Evolutionary conservation across 1,139 yeast species (phyloP).

Genomic region (Suhomyces coccinellae): DNA sequence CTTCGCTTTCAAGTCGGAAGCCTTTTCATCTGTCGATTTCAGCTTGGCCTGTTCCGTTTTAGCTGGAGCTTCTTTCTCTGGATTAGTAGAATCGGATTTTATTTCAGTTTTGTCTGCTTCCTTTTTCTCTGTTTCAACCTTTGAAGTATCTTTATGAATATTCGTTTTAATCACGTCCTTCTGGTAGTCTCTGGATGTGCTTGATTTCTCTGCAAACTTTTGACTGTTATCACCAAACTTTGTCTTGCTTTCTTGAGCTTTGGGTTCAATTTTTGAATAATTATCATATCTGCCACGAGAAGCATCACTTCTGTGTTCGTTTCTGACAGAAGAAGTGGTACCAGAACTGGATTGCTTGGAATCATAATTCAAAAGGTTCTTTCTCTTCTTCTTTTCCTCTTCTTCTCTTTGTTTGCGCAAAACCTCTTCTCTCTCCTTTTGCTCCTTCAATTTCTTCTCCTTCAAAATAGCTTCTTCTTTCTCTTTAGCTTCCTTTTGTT

Average conservation of each 20-base stretch:
- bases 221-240: background rate
- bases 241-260: background rate
- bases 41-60: background rate
- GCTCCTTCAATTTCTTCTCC: constrained; percentile 16
- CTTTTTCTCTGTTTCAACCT: background rate
- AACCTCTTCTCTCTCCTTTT: constrained; percentile 16
- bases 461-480: constrained; percentile 16
- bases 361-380: constrained; percentile 25
- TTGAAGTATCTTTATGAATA: background rate
- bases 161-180: background rate
- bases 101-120: background rate
- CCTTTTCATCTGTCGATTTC: constrained; percentile 8
- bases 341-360: constrained; percentile 16
- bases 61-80: background rate
- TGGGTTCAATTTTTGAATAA: constrained; percentile 27
- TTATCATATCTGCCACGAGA: constrained; percentile 22
- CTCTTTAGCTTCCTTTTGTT: constrained; percentile 24
- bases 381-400: constrained; percentile 20
- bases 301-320: constrained; percentile 11
- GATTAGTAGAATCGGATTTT: constrained; percentile 3
- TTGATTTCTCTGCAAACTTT: background rate
- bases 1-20: constrained; percentile 21
- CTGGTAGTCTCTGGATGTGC: background rate
- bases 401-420: constrained; percentile 27
- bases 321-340: constrained; percentile 3